Evolutionary conservation across 805 yeast species (phyloP).

Genomic region (Starmerella bombi): DNA sequence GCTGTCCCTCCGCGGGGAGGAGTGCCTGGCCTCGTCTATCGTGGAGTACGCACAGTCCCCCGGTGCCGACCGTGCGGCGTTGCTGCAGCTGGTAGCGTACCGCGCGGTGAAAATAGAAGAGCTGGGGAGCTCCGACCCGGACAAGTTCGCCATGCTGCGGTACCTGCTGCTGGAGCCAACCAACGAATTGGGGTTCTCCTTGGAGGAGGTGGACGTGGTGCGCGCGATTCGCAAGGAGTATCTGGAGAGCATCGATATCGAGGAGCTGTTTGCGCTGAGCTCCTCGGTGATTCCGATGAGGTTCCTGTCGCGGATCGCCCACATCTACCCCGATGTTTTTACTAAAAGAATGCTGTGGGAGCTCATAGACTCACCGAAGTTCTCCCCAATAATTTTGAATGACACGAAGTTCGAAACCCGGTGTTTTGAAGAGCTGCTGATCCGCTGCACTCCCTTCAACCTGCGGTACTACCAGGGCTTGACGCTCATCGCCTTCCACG

Average conservation of each 20-base stretch:
- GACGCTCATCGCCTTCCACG: constrained; percentile 6
- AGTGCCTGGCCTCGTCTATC: constrained; percentile 7
- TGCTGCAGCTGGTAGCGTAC: constrained; percentile 15
- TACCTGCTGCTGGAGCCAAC: constrained; percentile 13
- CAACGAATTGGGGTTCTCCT: constrained; percentile 13
- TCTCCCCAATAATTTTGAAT: constrained; percentile 1
- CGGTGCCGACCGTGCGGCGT: constrained; percentile 7
- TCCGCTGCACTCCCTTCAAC: constrained; percentile 16
- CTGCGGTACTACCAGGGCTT: constrained; percentile 15
- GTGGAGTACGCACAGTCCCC: constrained; percentile 8
- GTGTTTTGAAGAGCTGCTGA: constrained; percentile 10
- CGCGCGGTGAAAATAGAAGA: constrained; percentile 7
- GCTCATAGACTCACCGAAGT: constrained; percentile 1
- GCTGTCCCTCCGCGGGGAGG: constrained; percentile 11
- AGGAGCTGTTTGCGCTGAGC: constrained; percentile 5
- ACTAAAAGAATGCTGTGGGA: constrained; percentile 9
- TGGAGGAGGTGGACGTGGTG: constrained; percentile 15
- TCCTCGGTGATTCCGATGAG: constrained; percentile 3
- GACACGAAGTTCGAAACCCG: constrained; percentile 4
- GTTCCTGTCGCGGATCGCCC: constrained; percentile 11
- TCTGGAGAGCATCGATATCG: constrained; percentile 1
- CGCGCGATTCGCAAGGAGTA: constrained; percentile 4
- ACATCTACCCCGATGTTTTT: constrained; percentile 10
- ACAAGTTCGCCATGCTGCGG: constrained; percentile 1
- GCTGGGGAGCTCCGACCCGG: background rate